Base-by-base conservation (phyloP, 2,329 filamentous ascomycete species). In the Colletotrichum spaethianum region DNA sequence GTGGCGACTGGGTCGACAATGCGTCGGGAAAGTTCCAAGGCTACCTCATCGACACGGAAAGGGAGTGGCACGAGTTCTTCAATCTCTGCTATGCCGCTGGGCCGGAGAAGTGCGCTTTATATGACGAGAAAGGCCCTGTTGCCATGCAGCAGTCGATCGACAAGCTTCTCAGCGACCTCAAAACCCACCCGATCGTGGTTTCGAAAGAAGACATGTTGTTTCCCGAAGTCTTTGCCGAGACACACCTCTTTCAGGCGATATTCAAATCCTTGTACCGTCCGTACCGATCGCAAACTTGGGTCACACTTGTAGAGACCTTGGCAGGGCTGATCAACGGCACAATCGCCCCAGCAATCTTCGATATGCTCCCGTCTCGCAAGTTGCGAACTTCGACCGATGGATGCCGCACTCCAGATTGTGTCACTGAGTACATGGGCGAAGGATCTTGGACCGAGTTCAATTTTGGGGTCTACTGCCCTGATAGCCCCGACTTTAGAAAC, bases 1-100 rank as follows among this genome's bases (percentile, higher is more conserved):
- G 85, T 5, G 76, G 73, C 23, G 78, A 85, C 65, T 74, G 77
- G 1, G 73, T 80, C n/a, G 83, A 85, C 73, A 84, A 83, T 63
- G 74, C 44, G 73, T 74, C 7, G 50, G 75, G 75, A 9, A 40
- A 66, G 31, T 66, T 66, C n/a, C 20, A 28, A 2, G 53, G 63
- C 4, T 66, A 50, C 31, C 40, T 66, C 28, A 9, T 59, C 16
- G 63, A 67, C 26, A 67, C 63, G 6, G 63, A 67, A 6, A 42
- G 14, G 12, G 63, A 50, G n/a, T 67, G 63, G 63, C 14, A 2
- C 8, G 63, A 61, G 23, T 67, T 67, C 33, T 67, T 67, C 55
- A 52, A 48, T 6, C 63, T 67, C n/a, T 68, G 59, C 26, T 3
- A 68, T 16, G 56, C 28, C 26, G 66, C 48, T 5, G 66, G 66